Conservation (phyloP, 108 stramenopile species). For the Nitzschia sp. region DNA sequence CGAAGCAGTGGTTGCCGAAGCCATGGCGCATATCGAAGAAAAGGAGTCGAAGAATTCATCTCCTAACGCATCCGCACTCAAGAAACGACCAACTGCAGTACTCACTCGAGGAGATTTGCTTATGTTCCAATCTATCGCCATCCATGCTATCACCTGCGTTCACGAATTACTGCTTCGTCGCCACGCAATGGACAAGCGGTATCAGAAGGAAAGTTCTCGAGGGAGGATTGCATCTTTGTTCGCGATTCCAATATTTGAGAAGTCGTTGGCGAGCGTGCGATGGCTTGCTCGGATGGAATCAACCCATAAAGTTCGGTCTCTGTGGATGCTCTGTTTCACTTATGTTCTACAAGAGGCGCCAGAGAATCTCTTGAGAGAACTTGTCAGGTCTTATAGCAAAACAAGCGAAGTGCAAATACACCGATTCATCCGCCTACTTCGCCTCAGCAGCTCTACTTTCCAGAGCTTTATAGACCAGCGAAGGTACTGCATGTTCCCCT, state of each 20-base stretch:
- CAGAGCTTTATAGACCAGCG: constrained; percentile 68
- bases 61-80: constrained; percentile 8
- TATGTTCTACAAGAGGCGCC: constrained; percentile 87
- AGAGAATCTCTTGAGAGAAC: constrained; percentile 63
- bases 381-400: constrained; percentile 57
- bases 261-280: constrained; percentile 55
- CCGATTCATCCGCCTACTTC: constrained; percentile 66
- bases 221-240: constrained; percentile 77
- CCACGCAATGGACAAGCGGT: constrained; percentile 80
- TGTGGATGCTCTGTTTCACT: constrained; percentile 75
- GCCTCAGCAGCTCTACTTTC: constrained; percentile 66
- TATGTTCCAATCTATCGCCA: constrained; percentile 78
- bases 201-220: constrained; percentile 59
- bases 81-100: constrained; percentile 28
- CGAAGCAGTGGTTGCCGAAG: constrained; percentile 69
- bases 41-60: constrained; percentile 11
- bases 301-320: constrained; percentile 69
- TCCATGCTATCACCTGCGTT: constrained; percentile 69
- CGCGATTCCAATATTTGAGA: constrained; percentile 48
- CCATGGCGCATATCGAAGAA: constrained; percentile 54
- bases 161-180: constrained; percentile 77
- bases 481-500: constrained; percentile 36
- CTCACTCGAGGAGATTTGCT: constrained; percentile 64
- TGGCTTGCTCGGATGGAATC: constrained; percentile 75
- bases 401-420: constrained; percentile 56